Evolutionary conservation across 2,329 filamentous ascomycete species (phyloP), one percentile per base, ranked within the genome.

Genomic region (Annulohypoxylon truncatum): DNA sequence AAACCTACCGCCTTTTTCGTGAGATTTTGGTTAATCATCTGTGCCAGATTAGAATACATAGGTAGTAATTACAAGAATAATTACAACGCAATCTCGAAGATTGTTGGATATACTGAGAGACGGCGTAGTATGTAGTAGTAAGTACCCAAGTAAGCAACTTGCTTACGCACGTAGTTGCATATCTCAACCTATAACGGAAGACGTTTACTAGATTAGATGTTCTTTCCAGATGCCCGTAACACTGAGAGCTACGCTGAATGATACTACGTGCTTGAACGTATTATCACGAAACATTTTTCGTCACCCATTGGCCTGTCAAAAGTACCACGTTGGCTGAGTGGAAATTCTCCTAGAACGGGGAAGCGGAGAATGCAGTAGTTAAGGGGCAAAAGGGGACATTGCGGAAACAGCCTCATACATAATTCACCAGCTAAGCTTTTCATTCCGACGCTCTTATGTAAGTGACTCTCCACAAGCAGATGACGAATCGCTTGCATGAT

Each of bases 321-420:
- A 38, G 48, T 26, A 40, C 24, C 33, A 18, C 20, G 31, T 29
- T 22, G 29, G 29, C 33, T 12, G 20, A 38, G 12, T 22, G 51
- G 29, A 38, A 59, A 15, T 15, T 12, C 26, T 64, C 64, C 65
- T 67, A 67, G 61, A 65, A 48, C 20, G 42, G 57, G 50, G 51
- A 42, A 47, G 33, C 57, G 58, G 53, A 53, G 33, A 10, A 24
- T 40, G 29, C 20, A 29, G 44, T 20, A 48, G 35, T 53, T 22
- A 64, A 64, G 52, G 56, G 57, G 56, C n/a, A 59, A 31, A 44
- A 44, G 10, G 48, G 42, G 50, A 13, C 38, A 35, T 54, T 20
- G 46, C 12, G 33, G 38, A 47, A 61, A 57, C 51, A 38, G 18
- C n/a, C n/a, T 20, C 7, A 42, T 42, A 42, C 7, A 42, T 42